Base-by-base conservation (phyloP, 2,329 filamentous ascomycete species). In the Cladophialophora psammophila region DNA sequence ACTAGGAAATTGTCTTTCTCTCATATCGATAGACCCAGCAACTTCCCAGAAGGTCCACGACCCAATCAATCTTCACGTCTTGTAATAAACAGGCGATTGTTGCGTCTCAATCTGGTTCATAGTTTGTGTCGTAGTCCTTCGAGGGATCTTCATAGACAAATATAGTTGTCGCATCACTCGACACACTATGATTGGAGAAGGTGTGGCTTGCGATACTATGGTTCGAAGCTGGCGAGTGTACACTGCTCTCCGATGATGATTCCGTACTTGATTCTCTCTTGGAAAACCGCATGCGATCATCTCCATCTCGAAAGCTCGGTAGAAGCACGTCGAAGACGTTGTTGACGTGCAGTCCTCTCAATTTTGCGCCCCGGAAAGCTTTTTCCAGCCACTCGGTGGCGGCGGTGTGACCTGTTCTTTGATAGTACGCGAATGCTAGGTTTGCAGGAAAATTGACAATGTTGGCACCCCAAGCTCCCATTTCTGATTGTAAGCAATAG, bases 401-500 rank as follows among this genome's bases (percentile, higher is more conserved):
- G 1, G 62, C 53, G 5, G 56, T 63, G n/a, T 69, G 26, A 15
- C 64, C 57, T 12, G 64, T 60, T 31, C 57, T 61, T 36, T 64
- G 57, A 63, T 67, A 71, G 42, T 66, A 69, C 31, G 60, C 50
- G 52, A 64, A 64, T 5, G 70, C 70, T 3, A 69, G 60, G 36
- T 65, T 68, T 31, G 67, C 63, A 9, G 70, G 70, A 36, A 72
- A 72, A 15, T 68, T 69, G 60, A 71, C 65, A 26, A 71, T 67
- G 34, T 64, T 71, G n/a, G 69, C 65, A 12, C 70, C 70, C 53
- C 64, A 65, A 31, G 66, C 69, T 12, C 70, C 69, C 70, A 72
- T 72, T 7, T 71, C 70, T 10, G 69, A 67, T 40, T 69, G 69
- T n/a, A 71, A 38, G 56, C 66, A 68, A 57, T 72, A 72, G 3